phyloP scores from a whole-genome alignment of 1,139 yeast species.

The Protomyces arabidopsidicola region DNA sequence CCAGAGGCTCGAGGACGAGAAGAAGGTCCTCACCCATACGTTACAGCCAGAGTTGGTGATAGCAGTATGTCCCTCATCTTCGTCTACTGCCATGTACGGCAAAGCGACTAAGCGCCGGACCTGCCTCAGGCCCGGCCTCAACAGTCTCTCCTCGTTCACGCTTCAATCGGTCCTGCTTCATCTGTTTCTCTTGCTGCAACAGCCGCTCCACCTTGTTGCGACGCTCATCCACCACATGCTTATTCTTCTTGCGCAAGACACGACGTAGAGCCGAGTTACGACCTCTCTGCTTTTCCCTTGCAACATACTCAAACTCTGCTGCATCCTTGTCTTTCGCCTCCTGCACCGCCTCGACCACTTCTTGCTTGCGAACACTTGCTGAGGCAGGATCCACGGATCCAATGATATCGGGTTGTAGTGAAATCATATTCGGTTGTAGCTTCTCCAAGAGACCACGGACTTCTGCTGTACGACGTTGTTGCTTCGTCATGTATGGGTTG shows the following conservation, averaged over 20 bases:
- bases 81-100: conserved; percentile 15
- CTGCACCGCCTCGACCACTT: conserved; percentile 35
- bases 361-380: conserved; percentile 44
- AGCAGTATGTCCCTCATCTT: neutral
- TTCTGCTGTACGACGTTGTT: conserved; percentile 91
- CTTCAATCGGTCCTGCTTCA: conserved; percentile 55
- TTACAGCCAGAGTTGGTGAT: too few species aligned
- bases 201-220: conserved; percentile 75
- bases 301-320: conserved; percentile 42
- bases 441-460: conserved; percentile 82
- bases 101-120: conserved; percentile 40
- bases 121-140: conserved; percentile 34
- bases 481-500: conserved; percentile 86
- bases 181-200: conserved; percentile 65
- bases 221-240: conserved; percentile 84
- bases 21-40: too few species aligned
- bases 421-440: conserved; percentile 84
- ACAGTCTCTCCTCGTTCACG: conserved; percentile 45
- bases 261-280: conserved; percentile 80
- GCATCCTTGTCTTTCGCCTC: conserved; percentile 41
- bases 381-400: conserved; percentile 75
- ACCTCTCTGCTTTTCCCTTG: conserved; percentile 52
- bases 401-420: conserved; percentile 80
- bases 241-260: conserved; percentile 75
- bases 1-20: too few species aligned